These are phyloP conservation scores for Fraxinus greggii DNA, from an alignment of 305 asterid genomes.

Conservation along the genomic window DNA sequence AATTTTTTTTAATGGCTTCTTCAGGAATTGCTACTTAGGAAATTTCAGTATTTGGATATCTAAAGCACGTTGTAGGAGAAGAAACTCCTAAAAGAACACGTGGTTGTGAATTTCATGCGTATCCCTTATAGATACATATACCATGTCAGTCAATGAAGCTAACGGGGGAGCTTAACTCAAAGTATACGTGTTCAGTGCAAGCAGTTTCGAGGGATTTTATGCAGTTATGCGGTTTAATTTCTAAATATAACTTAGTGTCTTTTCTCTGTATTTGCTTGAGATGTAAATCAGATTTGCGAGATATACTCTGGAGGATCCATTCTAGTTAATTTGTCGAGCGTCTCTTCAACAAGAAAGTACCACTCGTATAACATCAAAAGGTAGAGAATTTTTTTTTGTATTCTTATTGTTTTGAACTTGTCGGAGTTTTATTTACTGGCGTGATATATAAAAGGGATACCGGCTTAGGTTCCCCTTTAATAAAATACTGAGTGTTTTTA, in stretches of 20 bases:
- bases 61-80: conserved; percentile 49
- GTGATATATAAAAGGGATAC: conserved; percentile 52
- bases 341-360: conserved; percentile 47
- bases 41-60: conserved; percentile 27
- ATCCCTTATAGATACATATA: conserved; percentile 35
- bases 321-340: conserved; percentile 40
- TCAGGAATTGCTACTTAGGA: conserved; percentile 64
- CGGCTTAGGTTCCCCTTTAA: conserved; percentile 49
- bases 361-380: conserved; percentile 37
- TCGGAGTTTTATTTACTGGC: conserved; percentile 31
- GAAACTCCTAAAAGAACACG: conserved; percentile 30
- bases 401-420: conserved; percentile 26
- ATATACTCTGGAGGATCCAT: conserved; percentile 46
- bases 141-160: conserved; percentile 46
- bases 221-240: conserved; percentile 45
- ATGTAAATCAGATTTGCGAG: conserved; percentile 58
- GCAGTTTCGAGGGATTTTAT: conserved; percentile 41
- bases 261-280: conserved; percentile 44
- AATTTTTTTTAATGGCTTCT: conserved; percentile 1
- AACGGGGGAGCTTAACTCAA: conserved; percentile 36
- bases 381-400: conserved; percentile 40
- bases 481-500: conserved; percentile 33
- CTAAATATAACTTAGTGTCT: conserved; percentile 45
- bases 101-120: conserved; percentile 41
- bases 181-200: conserved; percentile 30